These are phyloP conservation scores for Fagopyrum homotropicum DNA, from an alignment of 148 eudicot species.

Conservation along the genomic window DNA sequence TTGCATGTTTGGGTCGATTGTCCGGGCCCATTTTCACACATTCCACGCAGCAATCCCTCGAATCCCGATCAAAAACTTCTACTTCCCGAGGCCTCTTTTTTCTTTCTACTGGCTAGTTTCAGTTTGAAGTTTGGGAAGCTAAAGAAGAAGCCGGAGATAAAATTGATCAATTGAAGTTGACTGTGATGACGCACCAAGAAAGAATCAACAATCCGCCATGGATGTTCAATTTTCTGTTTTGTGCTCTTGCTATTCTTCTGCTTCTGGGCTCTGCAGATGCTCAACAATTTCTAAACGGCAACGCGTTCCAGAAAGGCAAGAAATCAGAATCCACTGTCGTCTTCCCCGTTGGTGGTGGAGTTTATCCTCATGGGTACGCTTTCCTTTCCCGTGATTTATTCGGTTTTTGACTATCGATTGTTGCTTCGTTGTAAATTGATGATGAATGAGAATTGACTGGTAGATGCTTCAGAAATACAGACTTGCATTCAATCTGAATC, in stretches of 20 bases:
- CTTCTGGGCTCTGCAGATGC: background rate
- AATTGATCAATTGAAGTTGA: background rate
- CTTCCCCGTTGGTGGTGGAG: constrained; percentile 62
- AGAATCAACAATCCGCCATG: constrained; percentile 1
- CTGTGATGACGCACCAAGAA: background rate
- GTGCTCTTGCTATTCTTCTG: constrained; percentile 1
- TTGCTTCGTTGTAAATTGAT: background rate
- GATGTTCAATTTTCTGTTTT: background rate
- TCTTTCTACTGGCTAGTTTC: background rate
- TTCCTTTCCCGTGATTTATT: background rate
- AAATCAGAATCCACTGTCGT: constrained; percentile 34
- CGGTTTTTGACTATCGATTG: constrained; percentile 3
- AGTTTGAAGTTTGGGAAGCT: background rate
- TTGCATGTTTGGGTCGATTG: background rate
- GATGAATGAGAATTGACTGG: background rate
- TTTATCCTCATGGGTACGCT: constrained; percentile 72
- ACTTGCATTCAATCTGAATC: background rate
- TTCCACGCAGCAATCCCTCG: constrained; percentile 2
- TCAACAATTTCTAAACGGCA: background rate
- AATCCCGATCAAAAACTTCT: background rate
- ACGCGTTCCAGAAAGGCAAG: background rate
- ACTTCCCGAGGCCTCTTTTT: constrained; percentile 3
- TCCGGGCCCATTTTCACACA: background rate
- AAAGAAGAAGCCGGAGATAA: background rate
- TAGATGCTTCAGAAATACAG: background rate